Evolutionary conservation across 164 flowering plant species (phyloP), one percentile per base, ranked within the genome.

Genomic region (Vitis rupestris): DNA sequence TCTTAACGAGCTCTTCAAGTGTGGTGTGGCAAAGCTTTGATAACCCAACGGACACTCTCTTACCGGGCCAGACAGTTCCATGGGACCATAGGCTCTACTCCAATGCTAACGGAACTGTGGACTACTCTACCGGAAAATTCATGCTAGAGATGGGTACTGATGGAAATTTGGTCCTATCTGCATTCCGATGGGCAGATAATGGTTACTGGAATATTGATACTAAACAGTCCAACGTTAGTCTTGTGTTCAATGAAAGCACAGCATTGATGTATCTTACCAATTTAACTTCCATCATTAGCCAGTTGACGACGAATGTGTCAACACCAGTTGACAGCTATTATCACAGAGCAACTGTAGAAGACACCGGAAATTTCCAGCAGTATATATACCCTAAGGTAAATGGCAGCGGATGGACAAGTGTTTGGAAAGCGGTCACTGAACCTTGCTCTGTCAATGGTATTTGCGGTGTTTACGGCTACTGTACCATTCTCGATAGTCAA

Each of bases 401-500:
- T 55, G 70, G 65, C 14, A 70, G 59, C 19, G 12, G 50, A 3
- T 75, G 77, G 77, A 62, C 0, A 3, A 61, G 60, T 5, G 70
- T 66, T 9, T 65, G 69, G 66, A 61, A 50, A 9, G 63, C 67
- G 14, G 37, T 65, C 2, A 10, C 44, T 3, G 73, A 75, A 14
- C 77, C 77, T 55, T 75, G 77, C 67, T 12, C 3, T 2, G 72
- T 52, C 11, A 9, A 8, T 23, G 57, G 30, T 44, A 47, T 74
- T 30, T 74, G 76, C 69, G 76, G 76, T 2, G 72, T 74, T 64
- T 69, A 16, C 16, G 77, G 77, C 1, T 64, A 69, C 19, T 74
- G 77, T 66, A 65, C 70, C 61, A 60, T 70, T 9, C 37, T 30
- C 1, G 70, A 66, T 52, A 70, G 53, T 30, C 49, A 30, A 17